A percentile compares a stretch with the other conserved stretches of the same genome.
These are phyloP conservation scores for Petasospora rhodanensis DNA, from an alignment of 1,139 yeast genomes.

Conservation along the genomic window DNA sequence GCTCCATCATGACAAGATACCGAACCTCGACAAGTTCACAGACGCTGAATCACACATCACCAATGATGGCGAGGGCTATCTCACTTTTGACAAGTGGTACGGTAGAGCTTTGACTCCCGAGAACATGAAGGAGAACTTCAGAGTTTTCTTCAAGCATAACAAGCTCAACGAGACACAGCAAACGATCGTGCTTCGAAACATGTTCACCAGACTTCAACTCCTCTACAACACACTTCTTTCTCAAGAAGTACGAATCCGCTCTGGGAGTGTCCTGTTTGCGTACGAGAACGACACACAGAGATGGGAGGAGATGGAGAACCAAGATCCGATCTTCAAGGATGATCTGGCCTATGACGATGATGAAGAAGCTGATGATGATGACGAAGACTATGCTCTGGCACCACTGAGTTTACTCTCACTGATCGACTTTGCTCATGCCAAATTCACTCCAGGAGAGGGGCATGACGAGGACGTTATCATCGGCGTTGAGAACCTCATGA, in stretches of 20 bases:
- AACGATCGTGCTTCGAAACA: slow-evolving; percentile 35
- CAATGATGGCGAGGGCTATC: slow-evolving; percentile 34
- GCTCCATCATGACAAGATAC: slow-evolving; percentile 32
- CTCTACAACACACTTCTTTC: slow-evolving; percentile 59
- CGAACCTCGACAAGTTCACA: slow-evolving; percentile 10
- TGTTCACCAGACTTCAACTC: slow-evolving; percentile 54
- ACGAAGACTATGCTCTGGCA: slow-evolving; percentile 20
- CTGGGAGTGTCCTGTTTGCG: slow-evolving; percentile 71
- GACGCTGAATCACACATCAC: slow-evolving; percentile 22
- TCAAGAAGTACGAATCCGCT: slow-evolving; percentile 61
- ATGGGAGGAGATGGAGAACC: slow-evolving; percentile 39
- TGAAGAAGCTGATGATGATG: slow-evolving; percentile 31
- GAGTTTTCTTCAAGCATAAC: slow-evolving; percentile 44
- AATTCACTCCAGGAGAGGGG: slow-evolving; percentile 56
- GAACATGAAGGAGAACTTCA: slow-evolving; percentile 46
- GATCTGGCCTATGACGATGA: slow-evolving; percentile 31
- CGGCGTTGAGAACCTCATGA: slow-evolving; percentile 61
- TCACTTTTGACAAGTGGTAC: slow-evolving; percentile 58
- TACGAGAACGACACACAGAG: slow-evolving; percentile 61
- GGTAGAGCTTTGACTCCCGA: slow-evolving; percentile 56
- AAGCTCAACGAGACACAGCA: slow-evolving; percentile 29
- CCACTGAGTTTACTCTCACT: slow-evolving; percentile 47
- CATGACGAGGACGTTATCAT: slow-evolving; percentile 63
- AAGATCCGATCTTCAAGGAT: slow-evolving; percentile 38
- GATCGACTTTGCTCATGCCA: slow-evolving; percentile 91